A percentile compares a stretch with the other conserved stretches of the same genome.
Evolutionary conservation across 2,329 filamentous ascomycete species (phyloP).

Genomic region (Tolypocladium album): DNA sequence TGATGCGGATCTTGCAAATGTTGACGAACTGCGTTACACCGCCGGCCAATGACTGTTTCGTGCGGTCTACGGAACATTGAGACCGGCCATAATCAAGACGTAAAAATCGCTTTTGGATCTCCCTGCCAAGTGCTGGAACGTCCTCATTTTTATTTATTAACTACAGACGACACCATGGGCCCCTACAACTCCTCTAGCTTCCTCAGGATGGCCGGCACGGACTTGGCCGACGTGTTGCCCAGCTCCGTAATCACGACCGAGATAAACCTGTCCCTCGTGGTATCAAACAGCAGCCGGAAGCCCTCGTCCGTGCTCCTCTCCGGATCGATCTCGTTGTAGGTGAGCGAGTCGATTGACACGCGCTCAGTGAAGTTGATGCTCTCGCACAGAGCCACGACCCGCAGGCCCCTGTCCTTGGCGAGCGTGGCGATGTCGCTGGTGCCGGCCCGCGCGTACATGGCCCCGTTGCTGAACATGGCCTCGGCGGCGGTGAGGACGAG

Average conservation of each 20-base stretch:
- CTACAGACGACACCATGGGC: neutral
- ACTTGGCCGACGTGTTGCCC: constrained; percentile 75
- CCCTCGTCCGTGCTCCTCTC: constrained; percentile 49
- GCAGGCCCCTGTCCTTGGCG: constrained; percentile 63
- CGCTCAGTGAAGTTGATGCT: constrained; percentile 85
- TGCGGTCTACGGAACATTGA: neutral
- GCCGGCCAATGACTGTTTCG: neutral
- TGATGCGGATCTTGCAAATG: neutral
- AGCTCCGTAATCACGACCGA: constrained; percentile 87
- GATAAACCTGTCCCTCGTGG: constrained; percentile 78
- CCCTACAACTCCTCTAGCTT: constrained; percentile 44
- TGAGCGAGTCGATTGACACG: constrained; percentile 83
- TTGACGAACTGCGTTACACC: neutral
- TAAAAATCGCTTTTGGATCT: neutral
- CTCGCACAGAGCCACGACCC: constrained; percentile 85
- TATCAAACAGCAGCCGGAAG: constrained; percentile 74
- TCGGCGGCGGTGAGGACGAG: constrained; percentile 84
- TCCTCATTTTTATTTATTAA: neutral
- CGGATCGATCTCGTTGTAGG: constrained; percentile 82
- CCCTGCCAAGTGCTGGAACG: neutral
- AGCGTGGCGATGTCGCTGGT: constrained; percentile 80
- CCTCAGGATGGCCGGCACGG: constrained; percentile 56
- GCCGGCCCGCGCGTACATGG: constrained; percentile 78
- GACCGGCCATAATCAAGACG: neutral
- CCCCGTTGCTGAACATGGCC: constrained; percentile 90